phyloP scores from a whole-genome alignment of 1,284 basidiomycete species.

The Retiboletus flavoniger region DNA sequence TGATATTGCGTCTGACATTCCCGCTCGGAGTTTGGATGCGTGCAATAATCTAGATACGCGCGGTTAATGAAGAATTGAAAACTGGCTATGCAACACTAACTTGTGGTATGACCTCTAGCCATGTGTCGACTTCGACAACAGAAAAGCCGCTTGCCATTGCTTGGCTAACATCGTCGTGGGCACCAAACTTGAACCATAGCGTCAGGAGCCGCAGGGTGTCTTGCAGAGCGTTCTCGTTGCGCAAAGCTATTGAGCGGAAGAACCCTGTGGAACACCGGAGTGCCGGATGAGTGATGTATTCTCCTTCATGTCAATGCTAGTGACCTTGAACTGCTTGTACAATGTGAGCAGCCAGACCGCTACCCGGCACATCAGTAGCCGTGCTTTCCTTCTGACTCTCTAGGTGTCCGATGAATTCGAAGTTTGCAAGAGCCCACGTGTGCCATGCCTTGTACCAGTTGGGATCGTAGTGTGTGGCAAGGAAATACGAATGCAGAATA shows the following conservation, averaged over 20 bases:
- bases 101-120: slow-evolving; percentile 98
- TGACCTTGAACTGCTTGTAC: slow-evolving; percentile 92
- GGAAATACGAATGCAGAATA: slow-evolving; percentile 82
- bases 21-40: slow-evolving; percentile 93
- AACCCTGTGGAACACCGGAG: slow-evolving; percentile 57
- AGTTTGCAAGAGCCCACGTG: slow-evolving; percentile 96
- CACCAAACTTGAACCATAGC: slow-evolving; percentile 98
- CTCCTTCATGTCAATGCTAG: slow-evolving; percentile 11
- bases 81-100: slow-evolving; percentile 40
- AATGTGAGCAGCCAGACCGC: slow-evolving; percentile 80
- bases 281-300: slow-evolving; percentile 4
- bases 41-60: slow-evolving; percentile 80
- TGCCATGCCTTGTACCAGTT: slow-evolving; percentile 99
- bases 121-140: slow-evolving; percentile 93
- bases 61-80: background rate
- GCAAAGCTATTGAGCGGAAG: slow-evolving; percentile 92
- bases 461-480: slow-evolving; percentile 91
- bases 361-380: slow-evolving; percentile 65
- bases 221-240: slow-evolving; percentile 90
- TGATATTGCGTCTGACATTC: slow-evolving; percentile 89
- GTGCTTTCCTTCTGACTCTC: slow-evolving; percentile 67
- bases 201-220: slow-evolving; percentile 94
- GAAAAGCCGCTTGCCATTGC: slow-evolving; percentile 89
- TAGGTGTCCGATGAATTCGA: slow-evolving; percentile 87
- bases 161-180: slow-evolving; percentile 86